A percentile compares a stretch with the other conserved stretches of the same genome.
These are phyloP conservation scores for Skeletonema marinoi DNA, from an alignment of 108 stramenopile species.

Conservation along the genomic window DNA sequence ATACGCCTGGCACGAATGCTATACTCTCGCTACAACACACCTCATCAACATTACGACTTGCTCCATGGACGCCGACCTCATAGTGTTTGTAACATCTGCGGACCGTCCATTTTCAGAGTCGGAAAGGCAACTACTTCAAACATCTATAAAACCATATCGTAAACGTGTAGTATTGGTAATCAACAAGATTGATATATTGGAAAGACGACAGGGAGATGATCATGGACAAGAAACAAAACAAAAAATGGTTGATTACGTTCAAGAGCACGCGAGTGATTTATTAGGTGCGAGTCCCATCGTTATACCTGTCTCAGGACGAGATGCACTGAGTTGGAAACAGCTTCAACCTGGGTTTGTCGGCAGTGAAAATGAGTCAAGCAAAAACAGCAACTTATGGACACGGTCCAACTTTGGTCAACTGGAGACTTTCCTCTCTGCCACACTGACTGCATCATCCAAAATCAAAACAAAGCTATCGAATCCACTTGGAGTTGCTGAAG, in stretches of 20 bases:
- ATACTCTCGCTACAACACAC: slow-evolving; percentile 73
- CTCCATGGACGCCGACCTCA: slow-evolving; percentile 81
- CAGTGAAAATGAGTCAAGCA: not conserved
- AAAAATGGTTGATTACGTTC: slow-evolving; percentile 77
- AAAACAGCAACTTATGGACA: slow-evolving; percentile 49
- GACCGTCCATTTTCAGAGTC: slow-evolving; percentile 85
- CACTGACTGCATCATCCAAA: slow-evolving; percentile 75
- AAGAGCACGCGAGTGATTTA: slow-evolving; percentile 68
- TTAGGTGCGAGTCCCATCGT: slow-evolving; percentile 75
- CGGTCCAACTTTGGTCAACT: slow-evolving; percentile 65
- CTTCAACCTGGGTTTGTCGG: slow-evolving; percentile 29
- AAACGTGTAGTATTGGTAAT: slow-evolving; percentile 80
- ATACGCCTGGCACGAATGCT: slow-evolving; percentile 89
- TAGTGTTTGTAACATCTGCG: slow-evolving; percentile 85
- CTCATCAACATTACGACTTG: slow-evolving; percentile 62
- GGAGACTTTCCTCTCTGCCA: slow-evolving; percentile 70
- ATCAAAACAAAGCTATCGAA: slow-evolving; percentile 76
- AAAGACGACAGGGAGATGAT: slow-evolving; percentile 57
- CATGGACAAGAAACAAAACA: slow-evolving; percentile 65
- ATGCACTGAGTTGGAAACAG: slow-evolving; percentile 70
- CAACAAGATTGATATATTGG: slow-evolving; percentile 89
- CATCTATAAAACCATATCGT: slow-evolving; percentile 67
- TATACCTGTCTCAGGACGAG: slow-evolving; percentile 71
- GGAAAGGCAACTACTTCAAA: slow-evolving; percentile 60
- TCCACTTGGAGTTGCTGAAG: slow-evolving; percentile 81